Evolutionary conservation across 129 eudicot genomes (phyloP).

Genomic region (Heracleum sosnowskyi): DNA sequence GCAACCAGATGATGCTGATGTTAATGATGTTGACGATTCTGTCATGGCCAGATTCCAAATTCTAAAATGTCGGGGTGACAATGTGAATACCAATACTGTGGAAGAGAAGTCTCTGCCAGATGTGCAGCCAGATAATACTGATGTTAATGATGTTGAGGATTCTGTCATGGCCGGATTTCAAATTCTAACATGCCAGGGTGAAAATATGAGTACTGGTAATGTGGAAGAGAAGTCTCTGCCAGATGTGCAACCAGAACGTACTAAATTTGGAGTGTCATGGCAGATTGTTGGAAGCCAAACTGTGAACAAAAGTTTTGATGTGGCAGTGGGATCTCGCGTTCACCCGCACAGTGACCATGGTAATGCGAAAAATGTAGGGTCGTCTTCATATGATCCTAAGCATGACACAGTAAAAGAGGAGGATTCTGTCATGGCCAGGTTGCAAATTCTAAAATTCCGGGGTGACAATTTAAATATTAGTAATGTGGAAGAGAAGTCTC

Average conservation of each 20-base stretch:
- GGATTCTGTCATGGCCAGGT: constrained; percentile 56
- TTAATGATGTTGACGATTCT: constrained; percentile 31
- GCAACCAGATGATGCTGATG: not conserved
- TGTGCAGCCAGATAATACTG: not conserved
- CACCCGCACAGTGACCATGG: constrained; percentile 8
- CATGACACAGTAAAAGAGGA: constrained; percentile 16
- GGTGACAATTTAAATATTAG: constrained; percentile 14
- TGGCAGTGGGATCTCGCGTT: constrained; percentile 18
- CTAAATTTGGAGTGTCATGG: constrained; percentile 2
- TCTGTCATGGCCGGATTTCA: constrained; percentile 57
- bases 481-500: constrained; percentile 3
- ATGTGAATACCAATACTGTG: not conserved
- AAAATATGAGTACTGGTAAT: not conserved
- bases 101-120: constrained; percentile 7
- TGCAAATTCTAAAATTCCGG: constrained; percentile 42
- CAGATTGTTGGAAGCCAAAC: not conserved
- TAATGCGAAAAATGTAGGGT: not conserved
- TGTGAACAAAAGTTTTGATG: constrained; percentile 3
- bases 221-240: constrained; percentile 7
- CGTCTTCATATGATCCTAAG: not conserved
- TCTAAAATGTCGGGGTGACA: constrained; percentile 36
- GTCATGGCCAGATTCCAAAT: constrained; percentile 64
- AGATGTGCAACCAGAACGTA: not conserved
- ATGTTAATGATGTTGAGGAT: constrained; percentile 38
- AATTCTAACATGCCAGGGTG: constrained; percentile 40